phyloP scores from a whole-genome alignment of 345 rosid species.

The Ricinus communis region DNA sequence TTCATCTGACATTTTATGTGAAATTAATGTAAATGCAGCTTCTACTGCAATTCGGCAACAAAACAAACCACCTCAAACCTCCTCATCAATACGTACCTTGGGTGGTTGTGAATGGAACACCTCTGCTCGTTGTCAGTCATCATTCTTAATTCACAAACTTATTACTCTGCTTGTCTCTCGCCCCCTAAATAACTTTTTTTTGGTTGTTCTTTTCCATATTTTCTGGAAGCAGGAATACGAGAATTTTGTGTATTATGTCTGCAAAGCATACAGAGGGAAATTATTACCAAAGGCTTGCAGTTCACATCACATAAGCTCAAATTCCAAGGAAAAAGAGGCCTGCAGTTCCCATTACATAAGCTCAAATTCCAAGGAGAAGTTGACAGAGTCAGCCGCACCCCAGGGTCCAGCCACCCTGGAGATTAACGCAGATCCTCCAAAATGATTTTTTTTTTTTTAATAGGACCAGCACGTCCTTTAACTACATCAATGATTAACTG shows the following conservation, averaged over 20 bases:
- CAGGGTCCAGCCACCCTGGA: too few relatives aligned
- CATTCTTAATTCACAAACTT: background rate
- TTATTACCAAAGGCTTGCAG: background rate
- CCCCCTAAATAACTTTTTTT: too few relatives aligned
- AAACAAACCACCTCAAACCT: background rate
- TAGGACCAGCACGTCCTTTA: too few relatives aligned
- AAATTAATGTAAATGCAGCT: conserved; percentile 2
- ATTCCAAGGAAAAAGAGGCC: background rate
- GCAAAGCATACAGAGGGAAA: background rate
- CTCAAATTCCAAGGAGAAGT: background rate
- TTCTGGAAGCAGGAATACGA: background rate
- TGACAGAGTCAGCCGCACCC: too few relatives aligned
- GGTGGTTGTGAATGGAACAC: background rate
- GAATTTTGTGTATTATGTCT: background rate
- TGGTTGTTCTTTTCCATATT: background rate
- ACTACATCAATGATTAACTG: too few relatives aligned
- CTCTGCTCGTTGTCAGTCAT: background rate
- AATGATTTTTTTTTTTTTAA: too few relatives aligned
- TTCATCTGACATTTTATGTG: background rate
- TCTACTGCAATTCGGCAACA: background rate
- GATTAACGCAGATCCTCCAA: too few relatives aligned
- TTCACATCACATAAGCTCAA: background rate
- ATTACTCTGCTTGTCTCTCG: background rate
- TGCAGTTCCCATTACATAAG: background rate
- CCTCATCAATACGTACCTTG: background rate